Evolutionary conservation across 768 basidiomycete genomes (phyloP), one percentile per base, ranked within the genome.

Genomic region (Rhizopogon vesiculosus): DNA sequence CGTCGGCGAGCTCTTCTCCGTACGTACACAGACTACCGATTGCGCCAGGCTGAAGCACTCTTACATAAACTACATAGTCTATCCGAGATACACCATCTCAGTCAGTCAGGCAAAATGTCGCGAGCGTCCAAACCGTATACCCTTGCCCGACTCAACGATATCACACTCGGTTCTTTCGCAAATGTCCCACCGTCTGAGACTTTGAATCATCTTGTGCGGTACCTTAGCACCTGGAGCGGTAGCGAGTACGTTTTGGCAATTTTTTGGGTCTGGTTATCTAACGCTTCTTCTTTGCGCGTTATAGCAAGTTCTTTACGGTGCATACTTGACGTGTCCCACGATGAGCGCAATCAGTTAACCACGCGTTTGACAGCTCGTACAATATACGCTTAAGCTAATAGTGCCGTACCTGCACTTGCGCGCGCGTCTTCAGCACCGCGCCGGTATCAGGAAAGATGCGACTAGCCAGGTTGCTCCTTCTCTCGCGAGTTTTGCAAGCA

Each of bases 171-270:
- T 1, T 76, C 76, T 18, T 90, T 89, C 64, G 69, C 80, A 29
- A 66, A 67, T 33, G 69, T 88, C 9, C 80, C 80, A 25, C 77
- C 83, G 1, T 87, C 86, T 7, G 76, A 84, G 58, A 82, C 78
- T 5, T 67, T 93, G 43, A 78, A 91, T 62, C 90, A 91, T 68
- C 75, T 90, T 8, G 77, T 90, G 40, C 76, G 88, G 63, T 91
- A 83, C 65, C 74, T 93, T 51, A 84, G 86, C 54, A 89, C 90
- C 62, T 92, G 89, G 88, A 86, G 83, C 67, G 91, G 91, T 28
- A 90, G 82, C 81, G 91, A 93, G 91, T 91, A 75, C 68, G 83
- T 83, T 59, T 59, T 35, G 13, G 19, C 33, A 22, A 31, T 35
- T 39, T 57, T 28, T 60, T 45, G 48, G 49, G 53, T 57, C 63